phyloP scores from a whole-genome alignment of 768 basidiomycete genomes.

The Punctularia strigosozonata region DNA sequence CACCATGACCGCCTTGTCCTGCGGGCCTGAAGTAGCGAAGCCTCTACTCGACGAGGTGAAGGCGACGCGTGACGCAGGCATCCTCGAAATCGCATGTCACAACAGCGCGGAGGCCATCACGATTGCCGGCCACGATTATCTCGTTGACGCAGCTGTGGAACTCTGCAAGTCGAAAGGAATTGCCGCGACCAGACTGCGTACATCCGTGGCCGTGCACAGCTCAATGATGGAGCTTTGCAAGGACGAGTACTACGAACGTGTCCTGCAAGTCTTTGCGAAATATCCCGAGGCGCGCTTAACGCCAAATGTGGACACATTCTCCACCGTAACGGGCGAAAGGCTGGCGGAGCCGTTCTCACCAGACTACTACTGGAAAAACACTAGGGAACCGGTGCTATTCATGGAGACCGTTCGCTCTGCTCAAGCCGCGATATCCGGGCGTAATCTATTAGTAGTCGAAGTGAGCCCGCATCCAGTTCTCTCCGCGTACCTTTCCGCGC shows the following conservation, averaged over 20 bases:
- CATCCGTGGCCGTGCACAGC: background rate
- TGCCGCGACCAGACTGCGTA: background rate
- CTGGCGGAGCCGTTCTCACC: background rate
- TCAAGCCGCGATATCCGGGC: background rate
- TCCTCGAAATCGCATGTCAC: constrained; percentile 2
- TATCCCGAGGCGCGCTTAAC: constrained; percentile 6
- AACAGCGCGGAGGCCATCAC: constrained; percentile 6
- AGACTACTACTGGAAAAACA: background rate
- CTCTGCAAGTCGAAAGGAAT: too few relatives aligned
- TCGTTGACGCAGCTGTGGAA: background rate
- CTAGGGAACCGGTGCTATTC: background rate
- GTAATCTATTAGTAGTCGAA: background rate
- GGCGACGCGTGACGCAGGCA: background rate
- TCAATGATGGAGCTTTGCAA: background rate
- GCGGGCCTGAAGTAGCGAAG: background rate
- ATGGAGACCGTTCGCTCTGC: constrained; percentile 8
- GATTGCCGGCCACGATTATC: constrained; percentile 3
- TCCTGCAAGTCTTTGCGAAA: background rate
- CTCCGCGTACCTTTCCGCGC: background rate
- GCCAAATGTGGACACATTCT: background rate
- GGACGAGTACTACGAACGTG: background rate
- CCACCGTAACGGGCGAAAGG: background rate
- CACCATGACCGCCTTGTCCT: constrained; percentile 26
- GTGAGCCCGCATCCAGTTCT: background rate
- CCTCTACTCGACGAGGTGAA: constrained; percentile 2